Base-by-base conservation (phyloP, 176 grass and related monocot species). In the Metroxylon sagu region DNA sequence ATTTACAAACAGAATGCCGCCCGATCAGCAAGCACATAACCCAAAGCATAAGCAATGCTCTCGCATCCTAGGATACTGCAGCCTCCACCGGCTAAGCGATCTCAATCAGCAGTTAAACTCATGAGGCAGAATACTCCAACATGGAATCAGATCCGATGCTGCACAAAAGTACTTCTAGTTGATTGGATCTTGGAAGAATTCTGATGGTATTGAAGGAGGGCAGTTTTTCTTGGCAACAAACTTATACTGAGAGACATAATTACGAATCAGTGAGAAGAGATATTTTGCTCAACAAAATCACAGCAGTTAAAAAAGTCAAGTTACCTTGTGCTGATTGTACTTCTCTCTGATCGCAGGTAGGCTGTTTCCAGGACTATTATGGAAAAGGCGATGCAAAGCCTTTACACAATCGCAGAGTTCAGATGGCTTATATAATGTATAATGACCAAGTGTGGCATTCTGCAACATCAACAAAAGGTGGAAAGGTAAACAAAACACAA, bases 321-420 rank as follows among this genome's bases (percentile, higher is more conserved):
- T 62, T 82, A 95, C 93, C 87, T 92, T 98, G 69, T 98, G 93
- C 75, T 97, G 93, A 64, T 81, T 91, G 67, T 97, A 97, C 61
- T 97, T 97, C 53, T 97, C 87, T 80, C 93, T 91, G 62, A 97
- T 85, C 28, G 93, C 87, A 63, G 87, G 93, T 30, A 97, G 84
- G 69, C 85, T 97, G 49, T 82, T 92, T 58, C 87, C 87, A 16
- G 87, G 69, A 61, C 87, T 76, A 61, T 79, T 79, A 3, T 73
- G 80, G 52, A 85, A 67, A 67, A 97, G 79, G 14, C 76, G 71
- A 54, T 88, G 84, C 31, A 97, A 56, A 19, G 52, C 72, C 76
- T 79, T 78, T 21, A 91, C 93, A 27, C 93, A 91, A 12, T 81
- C 73, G 2, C 58, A 67, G 28, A 97, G 51, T 65, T 92, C 78